These are phyloP conservation scores for Skeletonema grethae DNA, from an alignment of 108 stramenopile species.

Conservation along the genomic window DNA sequence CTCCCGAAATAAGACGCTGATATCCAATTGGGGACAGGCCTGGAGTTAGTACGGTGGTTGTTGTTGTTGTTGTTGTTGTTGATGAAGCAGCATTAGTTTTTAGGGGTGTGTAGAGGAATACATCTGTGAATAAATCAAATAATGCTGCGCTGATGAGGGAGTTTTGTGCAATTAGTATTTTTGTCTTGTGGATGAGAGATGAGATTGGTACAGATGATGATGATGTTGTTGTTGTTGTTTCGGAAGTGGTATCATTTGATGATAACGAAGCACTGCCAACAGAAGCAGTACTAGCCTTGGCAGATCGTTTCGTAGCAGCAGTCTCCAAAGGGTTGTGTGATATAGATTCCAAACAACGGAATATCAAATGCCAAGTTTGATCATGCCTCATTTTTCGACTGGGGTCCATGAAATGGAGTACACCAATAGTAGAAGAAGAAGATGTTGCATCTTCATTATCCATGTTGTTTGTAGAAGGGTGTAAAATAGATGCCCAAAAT, in stretches of 20 bases:
- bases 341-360: conserved; percentile 57
- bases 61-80: too few species aligned
- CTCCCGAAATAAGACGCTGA: conserved; percentile 54
- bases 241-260: not conserved
- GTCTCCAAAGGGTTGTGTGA: conserved; percentile 33
- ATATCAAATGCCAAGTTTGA: conserved; percentile 71
- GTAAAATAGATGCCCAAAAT: conserved; percentile 34
- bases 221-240: too few species aligned
- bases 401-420: conserved; percentile 20
- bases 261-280: not conserved
- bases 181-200: conserved; percentile 14
- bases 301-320: conserved; percentile 6
- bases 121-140: conserved; percentile 69
- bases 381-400: conserved; percentile 53
- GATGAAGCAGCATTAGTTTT: not conserved
- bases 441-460: not conserved
- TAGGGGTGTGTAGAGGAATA: conserved; percentile 57
- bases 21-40: conserved; percentile 62
- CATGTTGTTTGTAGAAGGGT: not conserved
- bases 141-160: conserved; percentile 43
- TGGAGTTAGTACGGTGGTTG: too few species aligned
- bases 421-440: not conserved
- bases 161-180: conserved; percentile 11
- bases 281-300: not conserved
- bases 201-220: conserved; percentile 3